phyloP scores from a whole-genome alignment of 257 asterid genomes.

The Ligustrum vulgare region DNA sequence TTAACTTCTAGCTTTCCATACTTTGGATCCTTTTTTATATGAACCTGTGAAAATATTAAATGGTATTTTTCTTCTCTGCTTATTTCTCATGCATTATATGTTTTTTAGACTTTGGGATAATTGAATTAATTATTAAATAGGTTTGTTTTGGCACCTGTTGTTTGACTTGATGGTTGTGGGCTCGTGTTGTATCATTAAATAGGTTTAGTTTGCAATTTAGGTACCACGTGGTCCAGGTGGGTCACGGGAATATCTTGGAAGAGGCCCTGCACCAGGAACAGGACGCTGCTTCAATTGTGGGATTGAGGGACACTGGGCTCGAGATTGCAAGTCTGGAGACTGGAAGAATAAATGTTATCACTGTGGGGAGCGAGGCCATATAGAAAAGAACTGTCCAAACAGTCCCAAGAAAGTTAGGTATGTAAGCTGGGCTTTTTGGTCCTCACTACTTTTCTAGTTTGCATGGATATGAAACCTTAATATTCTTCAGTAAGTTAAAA shows the following conservation, averaged over 20 bases:
- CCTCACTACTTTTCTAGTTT: neutral
- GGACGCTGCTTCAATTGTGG: conserved; percentile 78
- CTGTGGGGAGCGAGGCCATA: conserved; percentile 70
- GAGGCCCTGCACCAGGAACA: conserved; percentile 63
- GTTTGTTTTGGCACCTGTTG: neutral
- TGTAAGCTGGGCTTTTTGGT: neutral
- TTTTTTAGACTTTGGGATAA: no score
- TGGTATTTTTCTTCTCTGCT: neutral
- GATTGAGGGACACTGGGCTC: conserved; percentile 66
- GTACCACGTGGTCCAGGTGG: conserved; percentile 70
- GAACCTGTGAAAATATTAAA: neutral
- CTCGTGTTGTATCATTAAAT: neutral
- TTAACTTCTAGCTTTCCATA: neutral
- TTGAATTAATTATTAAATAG: no score
- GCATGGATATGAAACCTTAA: neutral
- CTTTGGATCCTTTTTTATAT: neutral
- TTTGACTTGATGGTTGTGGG: neutral
- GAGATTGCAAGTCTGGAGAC: conserved; percentile 66
- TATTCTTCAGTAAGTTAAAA: neutral
- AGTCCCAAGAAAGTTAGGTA: conserved; percentile 53
- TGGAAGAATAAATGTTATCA: conserved; percentile 70
- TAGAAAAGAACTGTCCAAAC: conserved; percentile 54
- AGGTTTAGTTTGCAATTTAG: conserved; percentile 24
- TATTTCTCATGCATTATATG: neutral
- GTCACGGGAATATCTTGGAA: conserved; percentile 50